phyloP scores from a whole-genome alignment of 2,329 filamentous ascomycete genomes.

The Lachnum nothofagi region DNA sequence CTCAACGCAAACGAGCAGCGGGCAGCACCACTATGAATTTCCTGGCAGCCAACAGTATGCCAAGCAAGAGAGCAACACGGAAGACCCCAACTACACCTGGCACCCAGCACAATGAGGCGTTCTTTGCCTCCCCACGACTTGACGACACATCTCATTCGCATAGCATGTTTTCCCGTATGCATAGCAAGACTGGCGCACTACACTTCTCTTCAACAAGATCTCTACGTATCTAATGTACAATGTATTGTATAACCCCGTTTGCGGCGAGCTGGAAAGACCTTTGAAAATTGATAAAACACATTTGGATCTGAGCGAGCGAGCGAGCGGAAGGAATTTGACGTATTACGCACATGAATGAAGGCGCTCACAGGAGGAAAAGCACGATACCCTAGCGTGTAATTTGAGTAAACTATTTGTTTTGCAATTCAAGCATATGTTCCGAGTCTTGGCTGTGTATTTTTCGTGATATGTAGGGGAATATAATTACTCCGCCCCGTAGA shows the following conservation, averaged over 20 bases:
- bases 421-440: background rate
- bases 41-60: slow-evolving; percentile 17
- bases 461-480: background rate
- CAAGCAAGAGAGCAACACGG: slow-evolving; percentile 22
- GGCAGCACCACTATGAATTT: slow-evolving; percentile 26
- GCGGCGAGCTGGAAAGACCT: background rate
- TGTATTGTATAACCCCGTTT: background rate
- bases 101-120: no score
- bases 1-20: slow-evolving; percentile 8
- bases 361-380: slow-evolving; percentile 15
- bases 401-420: background rate
- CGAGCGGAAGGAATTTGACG: background rate
- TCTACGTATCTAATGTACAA: slow-evolving; percentile 5
- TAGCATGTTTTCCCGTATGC: background rate
- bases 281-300: background rate
- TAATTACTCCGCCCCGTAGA: background rate
- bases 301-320: background rate
- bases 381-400: slow-evolving; percentile 20
- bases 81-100: slow-evolving; percentile 30
- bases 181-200: background rate
- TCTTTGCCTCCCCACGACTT: no score
- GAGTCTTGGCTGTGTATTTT: background rate
- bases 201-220: slow-evolving; percentile 2
- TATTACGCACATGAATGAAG: background rate
- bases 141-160: no score